Evolutionary conservation across 495 filamentous ascomycete genomes (phyloP), one percentile per base, ranked within the genome.

Genomic region (Penicillium coprophilum): DNA sequence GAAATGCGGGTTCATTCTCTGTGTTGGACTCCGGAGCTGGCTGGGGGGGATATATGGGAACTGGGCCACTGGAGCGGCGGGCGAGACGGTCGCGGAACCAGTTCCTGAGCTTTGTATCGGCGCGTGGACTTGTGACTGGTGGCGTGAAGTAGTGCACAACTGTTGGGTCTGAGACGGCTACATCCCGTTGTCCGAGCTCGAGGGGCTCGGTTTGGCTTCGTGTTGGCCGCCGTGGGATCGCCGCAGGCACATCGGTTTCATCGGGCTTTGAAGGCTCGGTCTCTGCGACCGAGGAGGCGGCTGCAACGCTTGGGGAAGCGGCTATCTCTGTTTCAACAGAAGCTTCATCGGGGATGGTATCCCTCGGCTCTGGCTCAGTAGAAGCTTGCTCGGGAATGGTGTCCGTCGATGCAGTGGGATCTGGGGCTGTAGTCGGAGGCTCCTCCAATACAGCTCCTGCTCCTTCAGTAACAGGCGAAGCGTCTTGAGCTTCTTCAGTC

Each of bases 41-140:
- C 54, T 65, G 62, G 27, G 66, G 60, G 11, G 62, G 67, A 23
- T 68, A 67, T 1, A 67, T 34, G 20, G 59, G 55, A 12, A 63
- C 46, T 1, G 62, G 59, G 3, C 56, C 60, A 41, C 65, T 66
- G 21, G 58, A 58, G 21, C 55, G 65, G 56, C 56, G 65, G 30
- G 60, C 56, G 2, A 67, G 40, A 47, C 65, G 58, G 46, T 68
- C 65, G 10, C 65, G 62, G 59, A 70, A 70, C 67, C 67, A 70
- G 36, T 43, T 66, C 32, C 59, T 70, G 20, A 70, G 56, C 50
- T 70, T 70, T 6, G 65, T 64, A 19, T 70, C 67, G 1, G 67
- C 58, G 19, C 60, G 57, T 1, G 65, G 67, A 28, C 65, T 65
- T 15, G 56, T 57, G 23, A 63, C 53, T 4, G 67, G 52, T 31